phyloP scores from a whole-genome alignment of 2,329 filamentous ascomycete genomes.

The Ascomycota sp. region DNA sequence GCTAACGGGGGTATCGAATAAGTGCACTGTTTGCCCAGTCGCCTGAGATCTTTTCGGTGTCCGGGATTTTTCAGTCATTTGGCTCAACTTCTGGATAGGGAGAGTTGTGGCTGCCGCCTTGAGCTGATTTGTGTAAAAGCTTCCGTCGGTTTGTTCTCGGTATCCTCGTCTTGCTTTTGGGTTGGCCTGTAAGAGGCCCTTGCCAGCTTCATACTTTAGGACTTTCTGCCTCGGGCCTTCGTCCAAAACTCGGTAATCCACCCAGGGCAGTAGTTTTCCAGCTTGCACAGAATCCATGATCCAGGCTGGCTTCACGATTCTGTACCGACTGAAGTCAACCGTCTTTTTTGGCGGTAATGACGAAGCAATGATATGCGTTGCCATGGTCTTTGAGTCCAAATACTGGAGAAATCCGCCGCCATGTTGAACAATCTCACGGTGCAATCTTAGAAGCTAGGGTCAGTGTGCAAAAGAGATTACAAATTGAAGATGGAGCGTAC shows the following conservation, averaged over 20 bases:
- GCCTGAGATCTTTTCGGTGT: constrained; percentile 5
- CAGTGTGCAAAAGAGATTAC: constrained; percentile 2
- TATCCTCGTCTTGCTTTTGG: constrained; percentile 40
- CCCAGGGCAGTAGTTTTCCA: constrained; percentile 67
- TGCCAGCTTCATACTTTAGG: constrained; percentile 37
- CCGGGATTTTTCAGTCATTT: constrained; percentile 8
- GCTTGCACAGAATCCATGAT: constrained; percentile 71
- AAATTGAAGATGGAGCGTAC: constrained; percentile 10
- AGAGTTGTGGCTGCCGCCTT: constrained; percentile 14
- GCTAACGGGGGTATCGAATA: background rate
- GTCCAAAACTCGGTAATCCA: constrained; percentile 61
- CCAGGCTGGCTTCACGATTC: constrained; percentile 89
- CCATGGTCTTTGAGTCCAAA: constrained; percentile 78
- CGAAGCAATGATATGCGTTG: constrained; percentile 87
- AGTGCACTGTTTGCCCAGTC: background rate
- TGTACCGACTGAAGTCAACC: constrained; percentile 67
- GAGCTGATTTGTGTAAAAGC: constrained; percentile 63
- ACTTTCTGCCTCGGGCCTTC: constrained; percentile 67
- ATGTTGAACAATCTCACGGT: constrained; percentile 69
- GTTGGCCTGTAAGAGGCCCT: constrained; percentile 42
- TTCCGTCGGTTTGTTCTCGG: constrained; percentile 55
- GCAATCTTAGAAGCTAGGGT: constrained; percentile 26
- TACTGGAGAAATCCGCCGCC: constrained; percentile 93
- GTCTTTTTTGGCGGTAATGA: constrained; percentile 79
- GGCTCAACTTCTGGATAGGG: constrained; percentile 9